Evolutionary conservation across 176 grass and related monocot species (phyloP).

Genomic region (Zoysia japonica): DNA sequence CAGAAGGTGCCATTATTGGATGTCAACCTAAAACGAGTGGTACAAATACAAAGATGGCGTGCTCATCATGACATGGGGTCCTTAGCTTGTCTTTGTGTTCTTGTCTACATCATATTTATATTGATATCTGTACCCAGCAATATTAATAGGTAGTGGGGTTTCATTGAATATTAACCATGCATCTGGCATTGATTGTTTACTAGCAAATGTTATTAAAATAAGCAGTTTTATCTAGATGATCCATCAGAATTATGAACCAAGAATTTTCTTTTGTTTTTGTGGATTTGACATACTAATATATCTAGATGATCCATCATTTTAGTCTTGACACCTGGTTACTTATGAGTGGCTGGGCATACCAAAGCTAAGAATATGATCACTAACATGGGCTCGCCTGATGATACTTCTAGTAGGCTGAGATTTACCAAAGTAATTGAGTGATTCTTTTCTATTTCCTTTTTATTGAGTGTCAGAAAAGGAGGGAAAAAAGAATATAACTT

Average conservation of each 20-base stretch:
- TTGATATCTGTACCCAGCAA: not conserved
- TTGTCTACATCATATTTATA: constrained; percentile 9
- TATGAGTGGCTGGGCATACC: not conserved
- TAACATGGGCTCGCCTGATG: constrained; percentile 31
- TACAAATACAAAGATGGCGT: constrained; percentile 41
- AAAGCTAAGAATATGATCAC: constrained; percentile 5
- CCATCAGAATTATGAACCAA: not conserved
- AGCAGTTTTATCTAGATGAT: not conserved
- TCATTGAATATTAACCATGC: not conserved
- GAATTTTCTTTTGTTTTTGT: not conserved
- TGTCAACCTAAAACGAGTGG: constrained; percentile 25
- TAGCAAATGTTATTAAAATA: not conserved
- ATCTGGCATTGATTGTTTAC: not conserved
- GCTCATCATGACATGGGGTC: constrained; percentile 22
- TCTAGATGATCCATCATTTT: not conserved
- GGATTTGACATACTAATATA: not conserved
- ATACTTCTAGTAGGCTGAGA: constrained; percentile 30
- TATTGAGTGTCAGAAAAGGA: constrained; percentile 24
- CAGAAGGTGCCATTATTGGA: constrained; percentile 37
- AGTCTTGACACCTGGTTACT: constrained; percentile 1
- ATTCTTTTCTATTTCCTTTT: constrained; percentile 17
- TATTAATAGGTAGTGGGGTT: not conserved
- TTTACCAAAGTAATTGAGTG: constrained; percentile 28
- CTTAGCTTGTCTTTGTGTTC: not conserved
- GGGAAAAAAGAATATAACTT: constrained; percentile 16